phyloP scores from a whole-genome alignment of 352 stramenopile species.

The Lagenidium giganteum region DNA sequence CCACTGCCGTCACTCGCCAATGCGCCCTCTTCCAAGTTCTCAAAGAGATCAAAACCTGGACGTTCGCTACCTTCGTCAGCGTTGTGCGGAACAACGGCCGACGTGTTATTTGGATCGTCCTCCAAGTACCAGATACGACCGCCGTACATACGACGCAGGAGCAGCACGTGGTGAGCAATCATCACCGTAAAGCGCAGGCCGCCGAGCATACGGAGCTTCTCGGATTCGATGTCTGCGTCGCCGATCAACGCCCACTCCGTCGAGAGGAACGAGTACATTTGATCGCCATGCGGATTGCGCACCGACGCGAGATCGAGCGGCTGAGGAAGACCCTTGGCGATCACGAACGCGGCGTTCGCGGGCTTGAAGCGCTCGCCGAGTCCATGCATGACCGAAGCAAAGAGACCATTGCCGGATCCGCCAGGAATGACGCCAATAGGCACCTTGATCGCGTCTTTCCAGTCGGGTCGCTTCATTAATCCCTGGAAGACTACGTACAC shows the following conservation, averaged over 20 bases:
- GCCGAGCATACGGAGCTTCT: slow-evolving; percentile 64
- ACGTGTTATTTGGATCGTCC: slow-evolving; percentile 20
- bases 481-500: slow-evolving; percentile 53
- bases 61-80: slow-evolving; percentile 7
- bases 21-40: slow-evolving; percentile 27
- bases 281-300: slow-evolving; percentile 41
- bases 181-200: slow-evolving; percentile 58
- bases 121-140: slow-evolving; percentile 63
- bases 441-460: slow-evolving; percentile 45
- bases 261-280: slow-evolving; percentile 76
- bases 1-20: slow-evolving; percentile 2
- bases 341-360: slow-evolving; percentile 48
- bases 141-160: slow-evolving; percentile 41
- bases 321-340: slow-evolving; percentile 61
- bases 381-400: slow-evolving; percentile 46
- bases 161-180: slow-evolving; percentile 52
- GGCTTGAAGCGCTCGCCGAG: slow-evolving; percentile 26
- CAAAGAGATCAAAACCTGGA: slow-evolving; percentile 42
- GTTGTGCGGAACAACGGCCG: background rate
- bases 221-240: slow-evolving; percentile 75
- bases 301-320: slow-evolving; percentile 65
- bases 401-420: slow-evolving; percentile 65
- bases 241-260: slow-evolving; percentile 81
- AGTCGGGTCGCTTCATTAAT: slow-evolving; percentile 57
- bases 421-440: slow-evolving; percentile 48